Evolutionary conservation across 371 early-diverging fungal genomes (phyloP), one percentile per base, ranked within the genome.

Genomic region (Mucor mucedo): DNA sequence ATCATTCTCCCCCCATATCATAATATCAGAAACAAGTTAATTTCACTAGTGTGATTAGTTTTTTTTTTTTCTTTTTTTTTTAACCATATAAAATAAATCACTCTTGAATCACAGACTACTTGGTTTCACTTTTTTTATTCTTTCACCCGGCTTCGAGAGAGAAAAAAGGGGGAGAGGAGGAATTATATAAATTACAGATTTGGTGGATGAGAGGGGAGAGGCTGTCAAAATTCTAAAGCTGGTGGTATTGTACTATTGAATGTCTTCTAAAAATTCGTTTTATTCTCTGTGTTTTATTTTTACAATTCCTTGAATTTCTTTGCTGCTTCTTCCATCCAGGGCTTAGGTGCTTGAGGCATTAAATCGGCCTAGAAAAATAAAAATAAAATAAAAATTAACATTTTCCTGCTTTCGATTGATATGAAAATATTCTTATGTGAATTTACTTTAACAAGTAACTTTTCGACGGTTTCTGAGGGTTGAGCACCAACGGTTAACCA

Each of bases 401-500:
- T n/a, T 11, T n/a, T 11, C 47, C 38, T n/a, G 48, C 13, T 32
- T 21, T 3, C 30, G 2, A 3, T 44, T 27, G 7, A 30, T 40
- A 21, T 21, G 21, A 21, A 21, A 21, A 21, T 21, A 21, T 21
- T n/a, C 2, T 41, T 49, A n/a, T 41, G 11, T 13, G 61, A 28
- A 11, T 73, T 72, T 67, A 95, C 97, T 86, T 94, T 95, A 63
- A 92, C 90, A 27, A 98, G 78, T 63, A 98, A 72, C 68, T 92
- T 91, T 28, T 89, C 88, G 9, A 96, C 98, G 11, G 91, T 80
- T 35, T 93, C 93, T 13, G 91, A 83, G 7, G 97, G 97, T 79
- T 96, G 95, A 11, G 98, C 99, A 33, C 98, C 98, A 11, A 91
- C 94, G 11, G 91, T 89, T 58, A 98, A 80, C 99, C 99, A 98